Evolutionary conservation across 2,329 filamentous ascomycete species (phyloP).

Genomic region (Cytospora paraplurivora): DNA sequence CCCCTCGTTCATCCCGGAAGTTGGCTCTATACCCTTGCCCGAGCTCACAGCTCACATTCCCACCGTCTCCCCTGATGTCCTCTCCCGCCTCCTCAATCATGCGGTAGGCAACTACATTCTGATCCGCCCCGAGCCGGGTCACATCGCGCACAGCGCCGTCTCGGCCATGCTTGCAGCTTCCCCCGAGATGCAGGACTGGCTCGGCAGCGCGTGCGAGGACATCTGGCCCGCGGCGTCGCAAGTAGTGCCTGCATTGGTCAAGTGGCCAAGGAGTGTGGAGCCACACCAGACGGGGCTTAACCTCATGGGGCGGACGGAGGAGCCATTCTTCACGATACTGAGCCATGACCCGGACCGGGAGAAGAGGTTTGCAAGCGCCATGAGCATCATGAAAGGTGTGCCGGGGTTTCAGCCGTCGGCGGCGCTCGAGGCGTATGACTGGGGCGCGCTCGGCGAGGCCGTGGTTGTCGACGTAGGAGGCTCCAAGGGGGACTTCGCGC

Average conservation of each 20-base stretch:
- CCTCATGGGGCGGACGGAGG: not conserved
- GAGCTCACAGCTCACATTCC: not conserved
- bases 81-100: not conserved
- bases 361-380: not conserved
- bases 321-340: not conserved
- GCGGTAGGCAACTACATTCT: not conserved
- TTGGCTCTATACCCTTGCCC: not conserved
- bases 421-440: not conserved
- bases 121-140: not conserved
- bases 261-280: not conserved
- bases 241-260: not conserved
- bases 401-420: not conserved
- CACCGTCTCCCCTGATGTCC: not conserved
- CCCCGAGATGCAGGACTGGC: not conserved
- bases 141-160: not conserved
- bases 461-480: slow-evolving; percentile 9
- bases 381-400: not conserved
- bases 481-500: not conserved
- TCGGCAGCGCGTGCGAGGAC: not conserved
- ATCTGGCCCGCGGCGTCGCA: not conserved
- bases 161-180: slow-evolving; percentile 7
- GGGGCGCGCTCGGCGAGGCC: not conserved
- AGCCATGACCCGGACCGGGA: not conserved
- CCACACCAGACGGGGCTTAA: slow-evolving; percentile 4
- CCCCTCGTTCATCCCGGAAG: not conserved